These are phyloP conservation scores for Fusarium chlamydosporum DNA, from an alignment of 2,329 filamentous ascomycete species.

Conservation along the genomic window DNA sequence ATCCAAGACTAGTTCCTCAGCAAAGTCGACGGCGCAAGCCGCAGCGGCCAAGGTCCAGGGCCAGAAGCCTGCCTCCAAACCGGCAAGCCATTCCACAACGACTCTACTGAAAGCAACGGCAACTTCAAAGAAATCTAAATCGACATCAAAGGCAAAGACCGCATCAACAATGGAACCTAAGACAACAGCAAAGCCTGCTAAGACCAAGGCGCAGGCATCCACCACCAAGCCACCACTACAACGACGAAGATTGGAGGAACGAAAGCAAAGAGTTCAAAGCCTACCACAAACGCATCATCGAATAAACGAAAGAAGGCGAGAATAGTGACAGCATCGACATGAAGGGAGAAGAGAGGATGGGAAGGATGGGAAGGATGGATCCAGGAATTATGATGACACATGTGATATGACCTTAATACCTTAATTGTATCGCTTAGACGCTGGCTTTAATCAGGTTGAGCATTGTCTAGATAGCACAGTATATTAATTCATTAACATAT, in stretches of 20 bases:
- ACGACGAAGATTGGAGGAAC: neutral
- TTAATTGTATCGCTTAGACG: neutral
- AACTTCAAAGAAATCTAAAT: neutral
- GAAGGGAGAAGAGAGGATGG: neutral
- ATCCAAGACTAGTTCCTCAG: constrained; percentile 6
- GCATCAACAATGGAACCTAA: neutral
- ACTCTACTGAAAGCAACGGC: neutral
- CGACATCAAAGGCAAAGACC: constrained; percentile 1
- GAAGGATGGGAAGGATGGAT: neutral
- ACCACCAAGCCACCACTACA: neutral
- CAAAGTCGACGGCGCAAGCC: constrained; percentile 3
- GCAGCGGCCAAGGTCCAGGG: constrained; percentile 3
- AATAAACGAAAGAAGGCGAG: neutral
- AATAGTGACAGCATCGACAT: neutral
- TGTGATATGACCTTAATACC: neutral
- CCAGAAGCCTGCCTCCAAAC: neutral
- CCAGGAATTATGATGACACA: neutral
- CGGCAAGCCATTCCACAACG: neutral
- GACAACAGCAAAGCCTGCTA: neutral
- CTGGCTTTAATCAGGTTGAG: neutral
- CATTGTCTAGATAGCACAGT: neutral
- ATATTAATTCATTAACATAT: neutral
- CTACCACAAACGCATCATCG: neutral
- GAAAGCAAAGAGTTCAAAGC: neutral
- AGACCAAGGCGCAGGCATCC: neutral